Percentiles rank a stretch among this genome's conserved stretches.
Conservation (phyloP, 1,139 yeast species). For the Geotrichum macrosporum region DNA sequence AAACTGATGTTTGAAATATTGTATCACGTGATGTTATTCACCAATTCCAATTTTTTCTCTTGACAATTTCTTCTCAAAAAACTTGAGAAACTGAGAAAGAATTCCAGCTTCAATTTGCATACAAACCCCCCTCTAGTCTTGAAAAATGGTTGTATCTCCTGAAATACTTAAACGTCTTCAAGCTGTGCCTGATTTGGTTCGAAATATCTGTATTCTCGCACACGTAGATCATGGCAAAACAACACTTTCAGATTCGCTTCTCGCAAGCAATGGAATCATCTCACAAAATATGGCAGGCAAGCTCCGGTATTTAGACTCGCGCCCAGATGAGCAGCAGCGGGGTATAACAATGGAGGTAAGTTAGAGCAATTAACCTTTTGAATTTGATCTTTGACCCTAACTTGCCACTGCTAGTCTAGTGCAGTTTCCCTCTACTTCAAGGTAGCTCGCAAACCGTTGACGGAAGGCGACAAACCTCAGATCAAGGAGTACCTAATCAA, state of each 20-base stretch:
- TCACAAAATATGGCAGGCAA: conserved; percentile 95
- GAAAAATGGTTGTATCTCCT: conserved; percentile 44
- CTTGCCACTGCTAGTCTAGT: conserved; percentile 46
- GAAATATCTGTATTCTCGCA: conserved; percentile 93
- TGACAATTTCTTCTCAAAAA: not conserved
- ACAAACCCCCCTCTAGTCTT: not conserved
- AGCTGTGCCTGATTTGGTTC: conserved; percentile 58
- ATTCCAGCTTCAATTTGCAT: not conserved
- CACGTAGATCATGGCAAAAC: conserved; percentile 99
- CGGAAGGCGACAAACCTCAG: conserved; percentile 38
- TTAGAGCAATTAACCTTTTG: too few relatives aligned
- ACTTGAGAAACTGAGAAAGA: too few relatives aligned
- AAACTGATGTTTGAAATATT: too few relatives aligned
- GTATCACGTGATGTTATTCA: too few relatives aligned
- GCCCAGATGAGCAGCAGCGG: conserved; percentile 92
- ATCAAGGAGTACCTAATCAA: conserved; percentile 80
- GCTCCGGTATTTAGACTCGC: conserved; percentile 83
- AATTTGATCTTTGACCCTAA: too few relatives aligned
- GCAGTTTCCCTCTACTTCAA: conserved; percentile 84
- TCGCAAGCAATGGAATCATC: conserved; percentile 94
- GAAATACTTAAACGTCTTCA: conserved; percentile 66
- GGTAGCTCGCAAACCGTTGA: conserved; percentile 29
- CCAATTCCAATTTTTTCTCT: not conserved
- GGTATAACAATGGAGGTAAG: conserved; percentile 94
- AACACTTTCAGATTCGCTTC: conserved; percentile 81